Percentiles rank a stretch among this genome's conserved stretches.
Conservation (phyloP, 352 stramenopile genomes). For the Phytophthora ohioensis region DNA sequence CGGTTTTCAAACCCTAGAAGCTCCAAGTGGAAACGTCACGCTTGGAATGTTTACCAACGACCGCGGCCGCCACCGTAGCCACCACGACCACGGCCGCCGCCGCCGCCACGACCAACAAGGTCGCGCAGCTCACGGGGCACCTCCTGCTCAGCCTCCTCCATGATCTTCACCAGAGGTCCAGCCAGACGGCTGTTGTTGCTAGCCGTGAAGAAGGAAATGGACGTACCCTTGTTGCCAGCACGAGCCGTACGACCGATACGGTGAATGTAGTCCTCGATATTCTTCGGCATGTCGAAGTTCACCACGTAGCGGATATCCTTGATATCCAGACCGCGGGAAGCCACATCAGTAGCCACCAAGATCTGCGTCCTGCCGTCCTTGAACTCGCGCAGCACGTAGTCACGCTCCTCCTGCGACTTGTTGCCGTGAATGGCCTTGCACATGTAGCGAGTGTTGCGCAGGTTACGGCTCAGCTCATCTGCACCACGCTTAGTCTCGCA, state of each 20-base stretch:
- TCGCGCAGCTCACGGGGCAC: constrained; percentile 88
- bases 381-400: constrained; percentile 98
- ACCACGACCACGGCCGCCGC: constrained; percentile 67
- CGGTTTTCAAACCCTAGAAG: constrained; percentile 3
- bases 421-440: constrained; percentile 99
- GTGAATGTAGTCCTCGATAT: constrained; percentile 99
- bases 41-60: constrained; percentile 56
- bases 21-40: constrained; percentile 13
- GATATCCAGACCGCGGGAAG: constrained; percentile 98
- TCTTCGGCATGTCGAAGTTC: constrained; percentile 99
- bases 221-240: constrained; percentile 94
- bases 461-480: constrained; percentile 95
- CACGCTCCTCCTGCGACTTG: constrained; percentile 98
- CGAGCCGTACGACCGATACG: constrained; percentile 99
- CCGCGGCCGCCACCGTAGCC: constrained; percentile 56
- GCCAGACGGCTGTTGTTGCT: constrained; percentile 85
- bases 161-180: constrained; percentile 88
- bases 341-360: constrained; percentile 99
- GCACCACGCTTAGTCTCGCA: constrained; percentile 99
- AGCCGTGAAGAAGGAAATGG: constrained; percentile 96
- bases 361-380: constrained; percentile 95
- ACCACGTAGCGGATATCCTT: constrained; percentile 99
- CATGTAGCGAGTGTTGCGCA: constrained; percentile 94
- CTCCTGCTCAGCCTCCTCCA: constrained; percentile 89
- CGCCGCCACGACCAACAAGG: constrained; percentile 71